Base-by-base conservation (phyloP, 768 basidiomycete species). In the Tulasnella sp. region DNA sequence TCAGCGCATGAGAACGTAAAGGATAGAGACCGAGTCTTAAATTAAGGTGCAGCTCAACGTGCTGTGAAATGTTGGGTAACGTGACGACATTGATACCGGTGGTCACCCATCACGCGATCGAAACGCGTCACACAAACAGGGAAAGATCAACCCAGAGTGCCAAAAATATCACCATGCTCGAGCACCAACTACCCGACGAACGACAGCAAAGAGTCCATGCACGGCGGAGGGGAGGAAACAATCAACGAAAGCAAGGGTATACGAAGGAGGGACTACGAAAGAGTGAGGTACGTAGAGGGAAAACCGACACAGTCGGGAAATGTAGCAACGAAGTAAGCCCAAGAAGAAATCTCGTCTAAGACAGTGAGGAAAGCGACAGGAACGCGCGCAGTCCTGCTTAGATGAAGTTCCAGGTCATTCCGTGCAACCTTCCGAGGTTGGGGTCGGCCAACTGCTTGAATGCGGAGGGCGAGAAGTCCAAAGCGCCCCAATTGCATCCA, bases 401-500 rank as follows among this genome's bases (percentile, higher is more conserved):
- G 61, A 67, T 32, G 61, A 40, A 72, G 16, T 40, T 13, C 74
- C 74, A 75, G 26, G 40, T 29, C 35, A 75, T 32, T 26, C 26
- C 46, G 74, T 55, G 44, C 20, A 75, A 42, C 32, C 74, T 40
- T 46, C 74, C 74, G 37, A 35, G 2, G 35, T 35, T 5, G 35
- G 5, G 5, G 35, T 29, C 26, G n/a, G 74, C 74, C 74, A 75
- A 16, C 74, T 75, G 48, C 42, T 46, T 37, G 51, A 75, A 75
- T n/a, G 74, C 74, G 26, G 39, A 35, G 44, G 74, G 74, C 42
- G 74, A 75, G 35, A 75, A 57, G 74, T 75, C 74, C 35, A 75
- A 37, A 1, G 40, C 39, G 74, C 18, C 6, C 18, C 20, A 18
- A 16, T 15, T 32, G 44, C 51, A 35, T 35, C 75, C 75, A 23